Conservation (phyloP, 495 filamentous ascomycete species). For the Delitschia confertaspora region DNA sequence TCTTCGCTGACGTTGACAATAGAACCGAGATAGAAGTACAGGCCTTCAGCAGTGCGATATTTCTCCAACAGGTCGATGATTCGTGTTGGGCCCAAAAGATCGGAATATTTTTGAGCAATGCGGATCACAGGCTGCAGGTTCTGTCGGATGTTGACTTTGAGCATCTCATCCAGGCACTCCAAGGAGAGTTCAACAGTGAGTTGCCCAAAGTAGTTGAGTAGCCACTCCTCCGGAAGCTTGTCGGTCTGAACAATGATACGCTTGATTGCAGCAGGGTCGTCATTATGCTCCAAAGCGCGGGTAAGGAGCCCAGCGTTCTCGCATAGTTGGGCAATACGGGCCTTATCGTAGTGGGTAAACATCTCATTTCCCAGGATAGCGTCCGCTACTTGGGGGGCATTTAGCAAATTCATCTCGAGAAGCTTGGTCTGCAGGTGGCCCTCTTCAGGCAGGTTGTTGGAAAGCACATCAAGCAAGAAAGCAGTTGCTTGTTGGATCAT, state of each 20-base stretch:
- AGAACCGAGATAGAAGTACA: constrained; percentile 96
- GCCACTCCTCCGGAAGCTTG: constrained; percentile 78
- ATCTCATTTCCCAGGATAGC: constrained; percentile 96
- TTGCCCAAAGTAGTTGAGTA: constrained; percentile 84
- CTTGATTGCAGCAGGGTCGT: constrained; percentile 84
- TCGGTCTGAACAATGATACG: constrained; percentile 72
- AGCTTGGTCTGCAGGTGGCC: constrained; percentile 86
- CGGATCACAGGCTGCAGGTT: constrained; percentile 91
- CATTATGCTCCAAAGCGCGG: constrained; percentile 79
- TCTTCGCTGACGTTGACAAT: constrained; percentile 97
- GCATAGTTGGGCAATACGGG: constrained; percentile 77
- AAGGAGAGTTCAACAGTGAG: constrained; percentile 90
- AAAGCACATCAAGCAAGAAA: constrained; percentile 88
- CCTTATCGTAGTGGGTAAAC: constrained; percentile 91
- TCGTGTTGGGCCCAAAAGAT: constrained; percentile 80
- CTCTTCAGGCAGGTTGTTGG: constrained; percentile 90
- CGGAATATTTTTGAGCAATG: constrained; percentile 94
- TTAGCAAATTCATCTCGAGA: constrained; percentile 94
- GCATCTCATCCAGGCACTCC: constrained; percentile 92
- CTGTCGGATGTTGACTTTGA: constrained; percentile 90
- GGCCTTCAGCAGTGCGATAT: constrained; percentile 89
- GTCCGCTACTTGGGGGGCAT: constrained; percentile 94
- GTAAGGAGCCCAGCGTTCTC: constrained; percentile 58
- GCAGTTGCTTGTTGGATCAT: constrained; percentile 97
- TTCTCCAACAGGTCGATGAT: constrained; percentile 94